Evolutionary conservation across 2,329 filamentous ascomycete species (phyloP).

Genomic region (Aspergillus spinulosporus): DNA sequence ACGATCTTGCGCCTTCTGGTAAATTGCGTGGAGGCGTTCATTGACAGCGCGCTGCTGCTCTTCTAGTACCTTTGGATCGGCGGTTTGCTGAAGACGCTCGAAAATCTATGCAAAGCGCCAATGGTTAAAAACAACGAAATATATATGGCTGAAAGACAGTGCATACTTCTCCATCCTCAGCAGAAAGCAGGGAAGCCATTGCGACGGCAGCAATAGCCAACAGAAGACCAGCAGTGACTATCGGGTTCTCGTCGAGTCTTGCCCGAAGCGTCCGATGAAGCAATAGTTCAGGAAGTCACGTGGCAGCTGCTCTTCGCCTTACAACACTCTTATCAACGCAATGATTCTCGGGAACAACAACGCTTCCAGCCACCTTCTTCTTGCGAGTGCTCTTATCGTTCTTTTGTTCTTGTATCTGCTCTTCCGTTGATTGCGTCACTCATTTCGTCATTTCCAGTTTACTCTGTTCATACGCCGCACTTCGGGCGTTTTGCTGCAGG

Average conservation of each 20-base stretch:
- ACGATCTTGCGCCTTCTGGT: slow-evolving; percentile 63
- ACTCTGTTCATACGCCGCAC: background rate
- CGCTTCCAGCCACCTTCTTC: background rate
- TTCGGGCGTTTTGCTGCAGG: background rate
- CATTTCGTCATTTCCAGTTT: background rate
- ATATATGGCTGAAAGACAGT: slow-evolving; percentile 3
- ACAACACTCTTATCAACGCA: slow-evolving; percentile 9
- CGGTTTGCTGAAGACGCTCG: slow-evolving; percentile 47
- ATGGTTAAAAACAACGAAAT: slow-evolving; percentile 14
- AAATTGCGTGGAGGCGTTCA: slow-evolving; percentile 58
- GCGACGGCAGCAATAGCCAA: slow-evolving; percentile 38
- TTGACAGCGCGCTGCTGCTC: slow-evolving; percentile 62
- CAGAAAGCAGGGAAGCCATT: slow-evolving; percentile 47
- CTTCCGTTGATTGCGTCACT: background rate
- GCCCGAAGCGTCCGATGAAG: slow-evolving; percentile 23
- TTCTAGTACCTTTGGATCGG: slow-evolving; percentile 60
- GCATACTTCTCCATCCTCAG: slow-evolving; percentile 45
- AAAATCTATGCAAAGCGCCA: slow-evolving; percentile 32
- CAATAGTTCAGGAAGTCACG: slow-evolving; percentile 22
- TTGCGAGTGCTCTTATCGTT: background rate
- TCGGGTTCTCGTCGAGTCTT: slow-evolving; percentile 17
- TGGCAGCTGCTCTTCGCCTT: slow-evolving; percentile 17
- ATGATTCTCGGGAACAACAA: background rate
- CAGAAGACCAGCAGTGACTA: slow-evolving; percentile 17
- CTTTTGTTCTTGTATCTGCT: background rate